Evolutionary conservation across 2,329 filamentous ascomycete species (phyloP), one percentile per base, ranked within the genome.

Genomic region (Microcera coccophila): DNA sequence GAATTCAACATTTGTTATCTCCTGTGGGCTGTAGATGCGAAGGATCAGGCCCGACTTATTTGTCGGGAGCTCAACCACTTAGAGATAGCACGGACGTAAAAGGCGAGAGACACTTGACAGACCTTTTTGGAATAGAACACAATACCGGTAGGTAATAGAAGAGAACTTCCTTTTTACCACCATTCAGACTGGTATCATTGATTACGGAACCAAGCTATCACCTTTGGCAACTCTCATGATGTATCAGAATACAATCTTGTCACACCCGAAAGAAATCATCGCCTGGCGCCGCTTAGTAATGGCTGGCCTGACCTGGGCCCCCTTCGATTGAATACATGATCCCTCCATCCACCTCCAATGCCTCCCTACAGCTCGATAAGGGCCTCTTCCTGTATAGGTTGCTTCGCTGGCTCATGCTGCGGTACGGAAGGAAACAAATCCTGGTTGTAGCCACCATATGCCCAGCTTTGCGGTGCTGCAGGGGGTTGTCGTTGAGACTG

Each of bases 281-380:
- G 21, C 38, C 42, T 32, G 42, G 45, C 45, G 45, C 45, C 29
- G 15, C 29, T 26, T 7, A 26, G 22, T 26, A 12, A 26, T 26
- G 12, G 22, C 12, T 26, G 12, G 12, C 7, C 22, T 26, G n/a
- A n/a, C n/a, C n/a, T n/a, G n/a, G n/a, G n/a, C n/a, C n/a, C n/a
- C n/a, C n/a, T n/a, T n/a, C n/a, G n/a, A n/a, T n/a, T n/a, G n/a
- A n/a, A n/a, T n/a, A n/a, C n/a, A n/a, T n/a, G n/a, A n/a, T n/a
- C n/a, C n/a, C n/a, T n/a, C n/a, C n/a, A n/a, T n/a, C n/a, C n/a
- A 28, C 14, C 24, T 28, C 24, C 16, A 18, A 9, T 38, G 7
- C 4, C 20, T 38, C 17, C 37, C 60, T 54, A 90, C 48, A 91
- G 72, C 64, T 93, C 87, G 65, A 93, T 93, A 58, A 93, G 67